Evolutionary conservation across 257 asterid genomes (phyloP), one percentile per base, ranked within the genome.

Genomic region (Scutellaria barbata): DNA sequence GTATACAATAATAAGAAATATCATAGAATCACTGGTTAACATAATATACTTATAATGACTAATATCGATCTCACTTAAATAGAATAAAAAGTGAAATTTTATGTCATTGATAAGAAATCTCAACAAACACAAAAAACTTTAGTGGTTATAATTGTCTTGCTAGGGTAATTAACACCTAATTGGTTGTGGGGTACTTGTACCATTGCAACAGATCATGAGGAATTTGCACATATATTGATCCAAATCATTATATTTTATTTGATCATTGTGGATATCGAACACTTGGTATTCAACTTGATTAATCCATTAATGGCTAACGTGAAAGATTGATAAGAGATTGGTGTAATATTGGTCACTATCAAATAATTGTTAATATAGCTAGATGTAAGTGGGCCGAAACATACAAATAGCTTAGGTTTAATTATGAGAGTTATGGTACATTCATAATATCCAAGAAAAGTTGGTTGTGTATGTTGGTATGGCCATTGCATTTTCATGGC

Each of bases 291-390:
- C 35, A 7, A 33, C 14, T 66, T 65, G 46, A 25, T 48, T 40
- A 69, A 41, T 11, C 37, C 56, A 12, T 22, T 45, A 54, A 41
- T 54, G 63, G 40, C 40, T 20, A 12, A 0, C 18, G 30, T 41
- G 20, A 68, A 68, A 41, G 64, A 20, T 54, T 7, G 40, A 54
- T 55, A 43, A 56, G 25, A 1, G 17, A 69, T 9, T 53, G 64
- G 65, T 54, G 55, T 41, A n/a, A n/a, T n/a, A 50, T 37, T 53
- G 13, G 74, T 68, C 65, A 22, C 61, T 20, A n/a, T 55, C 73
- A 42, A 54, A 13, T 57, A 69, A 56, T 25, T 30, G 8, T 5
- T 18, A n/a, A n/a, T n/a, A 39, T 40, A 41, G n/a, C 25, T 25
- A 69, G 66, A 35, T 54, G 25, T 22, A 22, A 22, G 25, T 22